Conservation (phyloP, 495 filamentous ascomycete genomes). For the Aspergillus kassunensis region DNA sequence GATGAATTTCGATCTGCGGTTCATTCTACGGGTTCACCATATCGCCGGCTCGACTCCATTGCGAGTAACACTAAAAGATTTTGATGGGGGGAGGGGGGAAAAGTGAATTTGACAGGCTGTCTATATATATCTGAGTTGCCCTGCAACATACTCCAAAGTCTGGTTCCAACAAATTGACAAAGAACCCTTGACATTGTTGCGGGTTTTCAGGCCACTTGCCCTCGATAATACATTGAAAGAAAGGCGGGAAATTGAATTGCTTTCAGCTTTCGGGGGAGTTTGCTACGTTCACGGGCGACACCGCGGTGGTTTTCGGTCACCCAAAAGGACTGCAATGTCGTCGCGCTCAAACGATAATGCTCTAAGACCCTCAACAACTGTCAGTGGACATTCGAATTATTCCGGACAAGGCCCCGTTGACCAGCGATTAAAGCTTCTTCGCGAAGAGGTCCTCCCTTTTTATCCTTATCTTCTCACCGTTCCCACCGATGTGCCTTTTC, state of each 20-base stretch:
- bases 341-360: conserved; percentile 29
- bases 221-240: not conserved
- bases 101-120: not conserved
- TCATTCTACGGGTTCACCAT: not conserved
- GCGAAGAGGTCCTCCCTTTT: conserved; percentile 43
- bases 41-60: not conserved
- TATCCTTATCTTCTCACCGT: conserved; percentile 49
- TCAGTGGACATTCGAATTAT: conserved; percentile 17
- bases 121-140: not conserved
- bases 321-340: conserved; percentile 43
- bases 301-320: conserved; percentile 4
- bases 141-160: not conserved
- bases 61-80: not conserved
- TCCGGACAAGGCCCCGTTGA: conserved; percentile 36
- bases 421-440: conserved; percentile 39
- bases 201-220: not conserved
- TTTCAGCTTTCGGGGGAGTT: not conserved
- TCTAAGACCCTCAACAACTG: conserved; percentile 21
- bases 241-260: not conserved
- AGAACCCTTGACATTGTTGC: not conserved
- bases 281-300: not conserved
- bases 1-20: conserved; percentile 1
- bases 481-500: conserved; percentile 42
- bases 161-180: not conserved
- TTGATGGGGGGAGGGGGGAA: conserved; percentile 9